Base-by-base conservation (phyloP, 164 flowering plant species). In the Liriodendron chinense region DNA sequence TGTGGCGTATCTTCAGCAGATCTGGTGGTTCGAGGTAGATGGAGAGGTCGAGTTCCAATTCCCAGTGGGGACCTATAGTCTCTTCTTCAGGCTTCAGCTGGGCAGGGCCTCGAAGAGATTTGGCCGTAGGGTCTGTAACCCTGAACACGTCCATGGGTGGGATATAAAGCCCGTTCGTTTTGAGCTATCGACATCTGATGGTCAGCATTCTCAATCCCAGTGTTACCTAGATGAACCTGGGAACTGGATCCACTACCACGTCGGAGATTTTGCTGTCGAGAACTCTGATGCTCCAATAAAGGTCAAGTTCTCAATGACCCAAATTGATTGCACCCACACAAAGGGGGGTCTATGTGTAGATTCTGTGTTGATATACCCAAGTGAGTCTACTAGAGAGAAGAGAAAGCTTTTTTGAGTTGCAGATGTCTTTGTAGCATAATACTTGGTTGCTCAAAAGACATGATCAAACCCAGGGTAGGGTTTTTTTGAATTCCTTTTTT, bases 281-380 rank as follows among this genome's bases (percentile, higher is more conserved):
- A 82, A 80, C 48, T 69, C 88, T 1, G 62, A 79, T 64, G 47
- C 67, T 21, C 76, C 75, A 34, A 91, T 79, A 1, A 90, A 86
- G 86, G 71, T 94, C 82, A 91, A 86, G 68, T 92, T 88, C 75
- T 91, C 98, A 1, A 70, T 89, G 88, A 90, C 87, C 24, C 98
- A 94, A 82, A 94, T 91, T 21, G 98, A 94, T 80, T 94, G 98
- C 84, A 92, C 98, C 23, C 97, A 94, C 78, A 88, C 91, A 2
- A 94, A 94, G 82, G 98, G 97, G 22, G 98, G 97, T 12, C 85
- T 94, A 1, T 90, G 93, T 75, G 82, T 94, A n/a, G 98, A 94
- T 74, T 86, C 92, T 23, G 93, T 87, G 57, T 78, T 87, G 28
- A 87, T 94, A 67, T 83, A 72, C 56, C 96, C 96, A 2, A 76